Evolutionary conservation across 2,329 filamentous ascomycete species (phyloP).

Genomic region (Aspergillus sp.): DNA sequence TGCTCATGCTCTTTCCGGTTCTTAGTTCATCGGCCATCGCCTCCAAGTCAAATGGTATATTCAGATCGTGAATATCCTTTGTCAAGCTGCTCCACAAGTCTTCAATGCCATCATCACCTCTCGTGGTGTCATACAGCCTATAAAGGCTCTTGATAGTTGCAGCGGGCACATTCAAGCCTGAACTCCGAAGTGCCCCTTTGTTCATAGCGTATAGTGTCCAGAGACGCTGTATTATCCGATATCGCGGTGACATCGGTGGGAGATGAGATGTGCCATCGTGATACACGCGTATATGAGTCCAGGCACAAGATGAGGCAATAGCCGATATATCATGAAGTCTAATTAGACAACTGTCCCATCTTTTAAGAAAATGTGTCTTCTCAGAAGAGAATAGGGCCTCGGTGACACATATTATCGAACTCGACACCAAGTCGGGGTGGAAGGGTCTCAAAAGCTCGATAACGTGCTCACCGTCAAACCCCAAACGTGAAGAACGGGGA

Average conservation of each 20-base stretch:
- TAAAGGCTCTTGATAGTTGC: conserved; percentile 24
- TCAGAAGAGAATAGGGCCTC: conserved; percentile 27
- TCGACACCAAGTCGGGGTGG: conserved; percentile 23
- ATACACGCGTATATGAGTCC: conserved; percentile 22
- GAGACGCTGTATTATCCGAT: conserved; percentile 33
- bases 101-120: conserved; percentile 8
- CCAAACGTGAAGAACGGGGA: conserved; percentile 4
- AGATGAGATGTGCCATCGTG: neutral
- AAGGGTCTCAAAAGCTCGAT: conserved; percentile 23
- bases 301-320: conserved; percentile 25
- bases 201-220: conserved; percentile 33
- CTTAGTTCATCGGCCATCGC: conserved; percentile 29
- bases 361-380: conserved; percentile 24
- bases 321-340: conserved; percentile 18
- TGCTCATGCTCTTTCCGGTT: conserved; percentile 22
- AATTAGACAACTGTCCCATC: conserved; percentile 32
- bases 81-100: conserved; percentile 29
- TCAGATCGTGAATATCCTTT: conserved; percentile 27
- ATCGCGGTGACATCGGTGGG: conserved; percentile 13
- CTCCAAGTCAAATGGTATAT: conserved; percentile 31
- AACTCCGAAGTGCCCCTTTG: conserved; percentile 19
- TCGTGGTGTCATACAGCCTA: conserved; percentile 27
- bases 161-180: conserved; percentile 20
- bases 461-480: conserved; percentile 15
- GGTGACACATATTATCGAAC: conserved; percentile 33